A percentile compares a stretch with the other conserved stretches of the same genome.
Conservation (phyloP, 108 stramenopile species). For the Cyclotella atomus region DNA sequence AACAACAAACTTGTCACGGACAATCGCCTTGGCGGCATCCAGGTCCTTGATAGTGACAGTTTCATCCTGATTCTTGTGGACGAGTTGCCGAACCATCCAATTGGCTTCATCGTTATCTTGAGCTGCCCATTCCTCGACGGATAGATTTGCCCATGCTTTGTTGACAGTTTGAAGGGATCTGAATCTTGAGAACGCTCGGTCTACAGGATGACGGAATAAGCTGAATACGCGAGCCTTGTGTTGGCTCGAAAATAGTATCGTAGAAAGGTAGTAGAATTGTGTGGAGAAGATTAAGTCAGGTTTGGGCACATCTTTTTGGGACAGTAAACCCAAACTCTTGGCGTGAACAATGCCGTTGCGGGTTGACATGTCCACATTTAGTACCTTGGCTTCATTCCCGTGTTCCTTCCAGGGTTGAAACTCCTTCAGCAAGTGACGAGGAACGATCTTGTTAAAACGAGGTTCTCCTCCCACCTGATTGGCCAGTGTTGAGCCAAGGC, state of each 20-base stretch:
- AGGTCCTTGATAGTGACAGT: conserved; percentile 6
- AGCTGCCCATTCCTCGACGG: conserved; percentile 6
- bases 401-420: conserved; percentile 19
- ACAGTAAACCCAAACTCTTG: conserved; percentile 1
- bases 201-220: conserved; percentile 21
- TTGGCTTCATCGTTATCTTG: conserved; percentile 13
- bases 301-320: neutral
- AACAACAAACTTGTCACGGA: conserved; percentile 20
- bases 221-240: conserved; percentile 23
- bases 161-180: conserved; percentile 1
- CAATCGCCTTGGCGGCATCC: conserved; percentile 17
- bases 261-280: neutral
- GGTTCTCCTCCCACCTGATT: conserved; percentile 16
- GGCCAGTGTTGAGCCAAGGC: conserved; percentile 12
- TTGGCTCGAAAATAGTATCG: neutral
- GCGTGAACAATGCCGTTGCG: conserved; percentile 15
- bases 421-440: conserved; percentile 4
- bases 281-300: conserved; percentile 9
- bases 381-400: neutral
- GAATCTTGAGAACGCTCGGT: conserved; percentile 12
- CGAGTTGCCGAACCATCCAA: conserved; percentile 24
- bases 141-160: conserved; percentile 5
- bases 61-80: conserved; percentile 5
- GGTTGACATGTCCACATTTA: conserved; percentile 19
- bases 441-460: conserved; percentile 6